Base-by-base conservation (phyloP, 768 basidiomycete genomes). In the Cystobasidium ongulense region DNA sequence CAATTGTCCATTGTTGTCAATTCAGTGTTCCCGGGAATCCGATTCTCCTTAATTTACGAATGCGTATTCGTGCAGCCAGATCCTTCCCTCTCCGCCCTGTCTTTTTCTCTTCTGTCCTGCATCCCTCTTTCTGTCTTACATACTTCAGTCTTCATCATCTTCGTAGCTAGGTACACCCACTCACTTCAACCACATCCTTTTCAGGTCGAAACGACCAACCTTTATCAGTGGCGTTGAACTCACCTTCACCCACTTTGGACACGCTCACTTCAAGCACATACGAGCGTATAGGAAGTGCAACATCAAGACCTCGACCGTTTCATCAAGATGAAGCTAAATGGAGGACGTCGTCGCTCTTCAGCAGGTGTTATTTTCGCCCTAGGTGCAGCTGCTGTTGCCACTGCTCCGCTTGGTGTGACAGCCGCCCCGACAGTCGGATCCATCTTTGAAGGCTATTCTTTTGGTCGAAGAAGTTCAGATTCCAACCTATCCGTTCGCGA, bases 291-390 rank as follows among this genome's bases (percentile, higher is more conserved):
- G n/a, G n/a, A n/a, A n/a, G n/a, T n/a, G n/a, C n/a, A 11, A 50
- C 7, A 50, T 21, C 10, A 50, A 11, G n/a, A 11, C 18, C 15
- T 50, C 46, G 7, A 50, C 46, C 46, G 7, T n/a, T 38, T 53
- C 1, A 8, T 25, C 1, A 67, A 10, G 31, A 75, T 63, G 43
- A 35, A 43, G 50, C 25, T 72, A 0, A 33, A 59, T 18, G 13
- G 36, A 17, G 25, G 43, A 0, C 54, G 63, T 4, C 62, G 72
- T 0, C 73, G 72, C n/a, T 74, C 75, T 10, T 62, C 75, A 1
- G 63, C 75, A 25, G 39, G 64, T 7, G 36, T 76, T 43, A 11
- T 74, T 35, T 76, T 76, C 46, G 57, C 68, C 33, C 41, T 36
- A 1, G 31, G 63, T 50, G 31, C 50, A 35, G 43, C 71, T n/a